Evolutionary conservation across 225 moss, liverwort and hornwort species (phyloP).

Genomic region (Marchantia paleacea): DNA sequence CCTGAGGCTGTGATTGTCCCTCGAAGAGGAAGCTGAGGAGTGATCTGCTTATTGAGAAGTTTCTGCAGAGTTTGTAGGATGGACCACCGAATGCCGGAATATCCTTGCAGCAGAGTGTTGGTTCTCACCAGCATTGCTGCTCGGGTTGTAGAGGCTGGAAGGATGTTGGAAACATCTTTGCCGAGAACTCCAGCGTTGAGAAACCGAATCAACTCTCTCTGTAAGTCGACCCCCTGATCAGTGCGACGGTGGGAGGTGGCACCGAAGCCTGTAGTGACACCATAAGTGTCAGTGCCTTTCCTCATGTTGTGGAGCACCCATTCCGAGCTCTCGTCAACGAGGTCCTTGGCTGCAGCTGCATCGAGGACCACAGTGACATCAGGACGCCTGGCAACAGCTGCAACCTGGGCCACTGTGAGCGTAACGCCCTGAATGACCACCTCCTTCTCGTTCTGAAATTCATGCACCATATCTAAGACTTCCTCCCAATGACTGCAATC

Average conservation of each 20-base stretch:
- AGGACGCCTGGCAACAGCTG: slow-evolving; percentile 35
- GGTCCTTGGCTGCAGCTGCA: slow-evolving; percentile 31
- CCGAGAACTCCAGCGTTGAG: slow-evolving; percentile 40
- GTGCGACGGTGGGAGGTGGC: slow-evolving; percentile 47
- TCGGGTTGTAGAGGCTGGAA: slow-evolving; percentile 35
- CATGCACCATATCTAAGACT: slow-evolving; percentile 32
- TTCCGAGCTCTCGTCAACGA: slow-evolving; percentile 41
- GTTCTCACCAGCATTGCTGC: slow-evolving; percentile 46
- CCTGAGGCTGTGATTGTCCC: slow-evolving; percentile 43
- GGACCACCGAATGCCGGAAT: slow-evolving; percentile 39
- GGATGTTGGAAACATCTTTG: slow-evolving; percentile 28
- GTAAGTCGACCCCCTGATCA: slow-evolving; percentile 33
- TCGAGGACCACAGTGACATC: slow-evolving; percentile 36
- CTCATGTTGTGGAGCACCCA: slow-evolving; percentile 30
- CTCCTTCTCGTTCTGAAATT: slow-evolving; percentile 33
- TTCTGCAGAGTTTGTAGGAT: slow-evolving; percentile 57
- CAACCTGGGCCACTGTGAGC: slow-evolving; percentile 37
- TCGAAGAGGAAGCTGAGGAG: slow-evolving; percentile 52
- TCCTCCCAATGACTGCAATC: slow-evolving; percentile 40
- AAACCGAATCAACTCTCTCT: slow-evolving; percentile 38
- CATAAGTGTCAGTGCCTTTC: slow-evolving; percentile 37
- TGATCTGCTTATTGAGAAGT: slow-evolving; percentile 53
- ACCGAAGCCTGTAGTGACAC: slow-evolving; percentile 44
- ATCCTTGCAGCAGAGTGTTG: slow-evolving; percentile 41
- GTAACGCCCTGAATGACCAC: slow-evolving; percentile 37